Conservation (phyloP, 495 filamentous ascomycete genomes). For the Penicillium subrubescens region DNA sequence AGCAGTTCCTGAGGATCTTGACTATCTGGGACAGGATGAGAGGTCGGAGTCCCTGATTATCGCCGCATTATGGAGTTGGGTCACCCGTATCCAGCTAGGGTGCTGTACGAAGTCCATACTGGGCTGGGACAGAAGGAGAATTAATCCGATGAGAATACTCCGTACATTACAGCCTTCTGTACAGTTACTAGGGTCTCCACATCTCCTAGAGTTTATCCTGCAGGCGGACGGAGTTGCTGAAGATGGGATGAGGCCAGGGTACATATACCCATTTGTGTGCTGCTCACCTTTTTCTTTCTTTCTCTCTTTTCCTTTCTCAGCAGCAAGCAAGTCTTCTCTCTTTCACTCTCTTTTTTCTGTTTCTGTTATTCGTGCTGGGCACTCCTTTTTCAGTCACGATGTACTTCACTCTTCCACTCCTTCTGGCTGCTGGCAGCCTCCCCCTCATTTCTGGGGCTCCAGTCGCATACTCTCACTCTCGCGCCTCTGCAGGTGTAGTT, state of each 20-base stretch:
- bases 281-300: neutral
- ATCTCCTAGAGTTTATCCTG: neutral
- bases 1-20: slow-evolving; percentile 2
- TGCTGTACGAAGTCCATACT: neutral
- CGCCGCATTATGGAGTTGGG: neutral
- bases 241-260: neutral
- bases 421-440: slow-evolving; percentile 39
- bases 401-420: slow-evolving; percentile 29
- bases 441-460: slow-evolving; percentile 32
- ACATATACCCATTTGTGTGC: slow-evolving; percentile 4
- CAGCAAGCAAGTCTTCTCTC: slow-evolving; percentile 34
- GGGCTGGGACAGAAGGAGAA: neutral
- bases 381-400: slow-evolving; percentile 27
- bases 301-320: slow-evolving; percentile 7
- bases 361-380: slow-evolving; percentile 23
- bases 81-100: neutral
- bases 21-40: neutral
- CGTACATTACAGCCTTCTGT: no score
- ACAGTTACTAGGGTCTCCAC: slow-evolving; percentile 3
- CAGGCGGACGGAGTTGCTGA: neutral
- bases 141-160: neutral
- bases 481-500: slow-evolving; percentile 16
- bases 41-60: neutral
- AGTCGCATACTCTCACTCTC: slow-evolving; percentile 21
- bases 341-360: slow-evolving; percentile 12